Base-by-base conservation (phyloP, 163 green algal species). In the Scenedesmus sp. region DNA sequence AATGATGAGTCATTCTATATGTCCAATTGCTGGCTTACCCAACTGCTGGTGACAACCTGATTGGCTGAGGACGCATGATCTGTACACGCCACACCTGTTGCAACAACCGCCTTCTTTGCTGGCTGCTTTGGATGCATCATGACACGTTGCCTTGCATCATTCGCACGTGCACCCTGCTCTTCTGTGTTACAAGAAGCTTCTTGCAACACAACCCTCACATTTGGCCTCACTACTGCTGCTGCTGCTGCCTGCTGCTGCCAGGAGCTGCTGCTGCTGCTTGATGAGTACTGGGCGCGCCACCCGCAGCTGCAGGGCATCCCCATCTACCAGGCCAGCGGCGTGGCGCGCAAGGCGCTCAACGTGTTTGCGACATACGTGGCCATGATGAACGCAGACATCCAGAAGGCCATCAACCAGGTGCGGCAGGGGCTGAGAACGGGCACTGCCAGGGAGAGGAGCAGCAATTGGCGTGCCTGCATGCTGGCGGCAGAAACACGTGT, bases 351-450 rank as follows among this genome's bases (percentile, higher is more conserved):
- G 74, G 96, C 97, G 13, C 95, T 99, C 81, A 95, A 82, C 18
- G 96, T 99, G 74, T 99, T 97, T 94, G 95, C 98, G 92, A 99
- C 98, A 12, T 99, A 99, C 94, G 98, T 99, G 34, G 98, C 98
- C 88, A 97, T 98, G 94, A 99, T 99, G 97, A 99, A 99, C 94
- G 97, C 98, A 13, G 96, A 97, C 93, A 99, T 99, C 92, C 95
- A 96, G 88, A 90, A 91, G 66, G 96, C 97, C 52, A 99, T 98
- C 34, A 46, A 46, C 87, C 95, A 97, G 90, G 88, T 88, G 62
- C 10, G 88, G 15, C 4, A 5, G 46, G 67, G 67, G 4, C 15
- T 8, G 4, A 8, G 16, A 77, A 12, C 2, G 57, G 74, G 12
- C 6, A 56, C 1, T 56, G 74, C 10, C 62, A 70, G 62, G 62